Base-by-base conservation (phyloP, 106 monocot genomes). In the Cymbidium sinense region DNA sequence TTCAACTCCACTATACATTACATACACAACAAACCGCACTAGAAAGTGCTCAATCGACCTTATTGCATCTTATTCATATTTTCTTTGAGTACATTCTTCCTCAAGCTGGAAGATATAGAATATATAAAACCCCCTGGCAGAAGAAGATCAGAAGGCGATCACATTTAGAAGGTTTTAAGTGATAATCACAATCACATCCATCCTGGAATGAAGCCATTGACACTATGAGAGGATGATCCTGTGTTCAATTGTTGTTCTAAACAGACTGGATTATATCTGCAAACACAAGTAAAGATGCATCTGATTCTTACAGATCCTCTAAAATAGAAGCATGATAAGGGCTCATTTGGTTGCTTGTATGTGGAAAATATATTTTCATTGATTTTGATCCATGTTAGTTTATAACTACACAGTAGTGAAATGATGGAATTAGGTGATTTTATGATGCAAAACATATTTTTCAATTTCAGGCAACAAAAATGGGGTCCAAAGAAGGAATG, bases 141-240 rank as follows among this genome's bases (percentile, higher is more conserved):
- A 31, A 67, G 2, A 30, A 17, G 28, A 67, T 27, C 4, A 27
- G 3, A 67, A 33, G 28, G 4, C 7, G 5, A 58, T 7, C n/a
- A 58, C 21, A 23, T 58, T 23, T 58, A 21, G 8, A 23, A n/a
- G 58, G 23, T 58, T 64, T 67, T 31, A 67, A 67, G 67, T 4
- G 4, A 28, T 13, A 28, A 67, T 67, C 67, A 67, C 67, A 28
- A 67, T 67, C 67, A 67, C 67, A 67, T 67, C 67, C 67, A 67
- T 67, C 67, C 67, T 67, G 67, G 67, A 67, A 67, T 5, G 67
- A 30, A 67, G 33, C 67, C 67, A 34, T 67, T 67, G 67, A 67
- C 31, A 67, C 13, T 67, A 17, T 67, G 67, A 30, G 67, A 12
- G 5, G 67, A 30, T 12, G 67, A 30, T 67, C 31, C 31, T 2